Evolutionary conservation across 2,329 filamentous ascomycete genomes (phyloP).

Genomic region (Arthrobotrys conoides): DNA sequence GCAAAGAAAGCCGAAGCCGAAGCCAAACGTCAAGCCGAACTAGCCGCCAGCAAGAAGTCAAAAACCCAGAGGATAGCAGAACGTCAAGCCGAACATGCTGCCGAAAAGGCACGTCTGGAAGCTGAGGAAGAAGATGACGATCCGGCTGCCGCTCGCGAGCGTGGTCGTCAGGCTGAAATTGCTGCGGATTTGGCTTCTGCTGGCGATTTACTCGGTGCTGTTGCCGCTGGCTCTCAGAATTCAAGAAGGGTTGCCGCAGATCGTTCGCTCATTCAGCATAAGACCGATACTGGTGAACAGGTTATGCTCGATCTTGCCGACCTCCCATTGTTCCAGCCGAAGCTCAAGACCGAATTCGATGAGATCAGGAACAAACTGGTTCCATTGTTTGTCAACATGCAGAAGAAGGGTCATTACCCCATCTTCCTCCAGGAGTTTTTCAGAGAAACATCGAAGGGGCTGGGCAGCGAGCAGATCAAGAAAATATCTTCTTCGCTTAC

Average conservation of each 20-base stretch:
- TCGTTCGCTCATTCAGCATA: conserved; percentile 69
- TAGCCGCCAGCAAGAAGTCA: conserved; percentile 89
- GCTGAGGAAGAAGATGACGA: conserved; percentile 70
- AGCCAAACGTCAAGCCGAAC: conserved; percentile 88
- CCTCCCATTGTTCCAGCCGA: conserved; percentile 88
- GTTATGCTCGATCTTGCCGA: conserved; percentile 80
- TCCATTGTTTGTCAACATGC: conserved; percentile 80
- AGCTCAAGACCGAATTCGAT: conserved; percentile 87
- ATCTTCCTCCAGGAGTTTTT: conserved; percentile 92
- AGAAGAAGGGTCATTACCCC: conserved; percentile 90
- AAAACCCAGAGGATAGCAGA: conserved; percentile 85
- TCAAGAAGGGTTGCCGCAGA: conserved; percentile 78
- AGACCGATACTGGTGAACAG: conserved; percentile 72
- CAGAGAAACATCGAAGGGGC: conserved; percentile 87
- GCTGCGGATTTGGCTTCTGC: conserved; percentile 91
- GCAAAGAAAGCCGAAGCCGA: conserved; percentile 88
- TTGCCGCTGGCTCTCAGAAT: conserved; percentile 71
- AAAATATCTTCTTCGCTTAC: conserved; percentile 90
- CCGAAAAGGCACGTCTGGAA: conserved; percentile 72
- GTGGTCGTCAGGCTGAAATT: conserved; percentile 82
- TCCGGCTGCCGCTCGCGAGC: conserved; percentile 80
- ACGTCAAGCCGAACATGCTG: conserved; percentile 71
- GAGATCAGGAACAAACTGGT: conserved; percentile 82
- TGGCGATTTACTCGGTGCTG: conserved; percentile 86
- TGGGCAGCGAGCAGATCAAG: conserved; percentile 95